These are phyloP conservation scores for Solanum appendiculatum DNA, from an alignment of 257 asterid species.

Conservation along the genomic window DNA sequence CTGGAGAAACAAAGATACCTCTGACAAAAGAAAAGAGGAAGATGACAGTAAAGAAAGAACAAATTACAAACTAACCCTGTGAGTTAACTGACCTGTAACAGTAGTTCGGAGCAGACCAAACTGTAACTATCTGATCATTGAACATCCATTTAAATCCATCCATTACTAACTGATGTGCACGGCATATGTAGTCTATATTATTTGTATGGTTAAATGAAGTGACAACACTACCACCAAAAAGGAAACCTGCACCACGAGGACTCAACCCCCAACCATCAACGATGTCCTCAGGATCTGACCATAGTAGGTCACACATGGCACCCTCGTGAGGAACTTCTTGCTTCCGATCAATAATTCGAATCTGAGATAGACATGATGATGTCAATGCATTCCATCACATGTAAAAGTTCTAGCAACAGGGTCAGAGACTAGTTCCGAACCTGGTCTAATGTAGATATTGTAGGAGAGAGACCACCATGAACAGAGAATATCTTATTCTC, in stretches of 20 bases:
- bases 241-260: constrained; percentile 98
- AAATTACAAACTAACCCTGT: background rate
- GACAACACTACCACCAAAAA: constrained; percentile 89
- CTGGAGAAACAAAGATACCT: background rate
- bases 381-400: constrained; percentile 3
- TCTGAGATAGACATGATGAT: constrained; percentile 29
- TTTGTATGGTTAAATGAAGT: constrained; percentile 75
- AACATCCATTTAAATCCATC: constrained; percentile 99
- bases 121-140: constrained; percentile 82
- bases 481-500: constrained; percentile 90
- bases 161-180: constrained; percentile 98
- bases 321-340: constrained; percentile 99
- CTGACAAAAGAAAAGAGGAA: background rate
- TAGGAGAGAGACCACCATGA: constrained; percentile 97
- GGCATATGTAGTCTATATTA: constrained; percentile 82
- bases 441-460: constrained; percentile 89
- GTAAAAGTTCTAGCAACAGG: background rate
- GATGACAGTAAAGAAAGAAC: background rate
- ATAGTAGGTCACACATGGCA: constrained; percentile 95
- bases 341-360: constrained; percentile 87
- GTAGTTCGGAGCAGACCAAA: constrained; percentile 98
- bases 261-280: constrained; percentile 98
- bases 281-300: constrained; percentile 97
- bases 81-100: constrained; percentile 61
- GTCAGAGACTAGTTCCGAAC: constrained; percentile 20